A percentile compares a stretch with the other conserved stretches of the same genome.
These are phyloP conservation scores for Strobilomyces echinocephalus DNA, from an alignment of 768 basidiomycete species.

Conservation along the genomic window DNA sequence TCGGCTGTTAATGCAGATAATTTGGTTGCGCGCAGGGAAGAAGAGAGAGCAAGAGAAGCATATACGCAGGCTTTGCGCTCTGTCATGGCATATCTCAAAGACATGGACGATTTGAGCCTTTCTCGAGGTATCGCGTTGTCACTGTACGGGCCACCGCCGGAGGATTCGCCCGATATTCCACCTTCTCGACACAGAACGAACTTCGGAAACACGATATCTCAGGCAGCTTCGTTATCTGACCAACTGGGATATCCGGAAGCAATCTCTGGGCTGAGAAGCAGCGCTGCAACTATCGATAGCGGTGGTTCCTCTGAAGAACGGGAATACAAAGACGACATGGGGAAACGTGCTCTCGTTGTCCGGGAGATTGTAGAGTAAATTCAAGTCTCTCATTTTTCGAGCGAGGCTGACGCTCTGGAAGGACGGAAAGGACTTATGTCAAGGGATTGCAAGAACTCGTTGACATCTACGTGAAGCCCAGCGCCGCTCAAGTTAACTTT, in stretches of 20 bases:
- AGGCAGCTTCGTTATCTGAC: conserved; percentile 45
- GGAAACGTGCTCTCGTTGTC: conserved; percentile 77
- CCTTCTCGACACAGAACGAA: conserved; percentile 50
- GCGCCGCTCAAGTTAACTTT: conserved; percentile 61
- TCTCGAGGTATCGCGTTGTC: conserved; percentile 55
- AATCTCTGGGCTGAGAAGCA: conserved; percentile 56
- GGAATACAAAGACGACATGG: conserved; percentile 88
- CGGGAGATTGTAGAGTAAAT: conserved; percentile 89
- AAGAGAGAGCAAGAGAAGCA: conserved; percentile 64
- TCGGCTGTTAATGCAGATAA: conserved; percentile 43
- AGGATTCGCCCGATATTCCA: conserved; percentile 33
- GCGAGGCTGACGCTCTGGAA: conserved; percentile 29
- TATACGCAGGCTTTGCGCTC: conserved; percentile 80
- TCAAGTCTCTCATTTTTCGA: neutral
- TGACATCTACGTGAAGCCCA: conserved; percentile 91
- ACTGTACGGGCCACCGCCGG: conserved; percentile 51
- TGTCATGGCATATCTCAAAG: conserved; percentile 93
- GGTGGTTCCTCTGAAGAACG: conserved; percentile 71
- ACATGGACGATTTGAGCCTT: conserved; percentile 87
- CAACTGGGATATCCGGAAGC: conserved; percentile 65
- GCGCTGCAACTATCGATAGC: conserved; percentile 71
- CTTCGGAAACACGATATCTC: conserved; percentile 49
- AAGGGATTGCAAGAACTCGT: conserved; percentile 90
- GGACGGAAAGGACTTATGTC: conserved; percentile 94
- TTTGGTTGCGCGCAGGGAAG: conserved; percentile 52